Conservation (phyloP, 768 basidiomycete species). For the Termitomyces sp. region DNA sequence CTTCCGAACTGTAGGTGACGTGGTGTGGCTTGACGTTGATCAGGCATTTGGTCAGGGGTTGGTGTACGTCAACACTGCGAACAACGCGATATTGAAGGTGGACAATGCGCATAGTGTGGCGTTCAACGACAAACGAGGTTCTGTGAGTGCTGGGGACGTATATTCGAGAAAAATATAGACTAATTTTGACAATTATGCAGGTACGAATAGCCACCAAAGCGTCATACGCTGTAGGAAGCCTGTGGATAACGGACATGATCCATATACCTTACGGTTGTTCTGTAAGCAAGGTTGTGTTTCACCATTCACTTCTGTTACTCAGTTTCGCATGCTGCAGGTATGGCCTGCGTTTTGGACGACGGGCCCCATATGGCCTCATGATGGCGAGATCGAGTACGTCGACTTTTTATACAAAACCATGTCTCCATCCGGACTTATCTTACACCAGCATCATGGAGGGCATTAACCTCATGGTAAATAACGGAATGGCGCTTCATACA, state of each 20-base stretch:
- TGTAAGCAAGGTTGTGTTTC: constrained; percentile 22
- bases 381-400: constrained; percentile 42
- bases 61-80: constrained; percentile 52
- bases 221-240: constrained; percentile 34
- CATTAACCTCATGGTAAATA: constrained; percentile 64
- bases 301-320: neutral
- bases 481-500: constrained; percentile 81
- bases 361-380: constrained; percentile 35
- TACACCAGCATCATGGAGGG: constrained; percentile 70
- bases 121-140: constrained; percentile 46
- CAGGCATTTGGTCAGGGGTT: constrained; percentile 43
- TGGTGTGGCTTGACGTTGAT: constrained; percentile 47
- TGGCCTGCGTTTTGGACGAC: constrained; percentile 48
- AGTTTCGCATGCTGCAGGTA: constrained; percentile 21
- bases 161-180: neutral
- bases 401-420: neutral
- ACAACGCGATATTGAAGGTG: constrained; percentile 67
- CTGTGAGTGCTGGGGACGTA: constrained; percentile 34
- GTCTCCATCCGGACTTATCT: neutral
- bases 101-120: constrained; percentile 61
- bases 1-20: constrained; percentile 44
- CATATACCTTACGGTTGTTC: constrained; percentile 50
- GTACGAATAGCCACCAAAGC: constrained; percentile 39
- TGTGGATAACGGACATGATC: constrained; percentile 38
- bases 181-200: constrained; percentile 16